phyloP scores from a whole-genome alignment of 768 basidiomycete species.

The Podaxis sp. region DNA sequence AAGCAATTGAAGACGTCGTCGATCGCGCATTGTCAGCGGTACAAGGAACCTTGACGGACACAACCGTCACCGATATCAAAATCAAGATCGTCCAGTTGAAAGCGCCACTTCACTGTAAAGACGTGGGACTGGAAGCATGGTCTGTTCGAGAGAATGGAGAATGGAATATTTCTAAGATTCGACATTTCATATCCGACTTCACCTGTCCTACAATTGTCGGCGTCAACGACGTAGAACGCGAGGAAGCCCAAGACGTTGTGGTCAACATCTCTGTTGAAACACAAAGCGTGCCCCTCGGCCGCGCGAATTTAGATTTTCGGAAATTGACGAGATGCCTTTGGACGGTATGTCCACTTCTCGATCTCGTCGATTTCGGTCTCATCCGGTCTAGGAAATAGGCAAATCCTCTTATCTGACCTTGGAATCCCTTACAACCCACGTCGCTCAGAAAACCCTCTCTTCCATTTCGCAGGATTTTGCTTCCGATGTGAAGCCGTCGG shows the following conservation, averaged over 20 bases:
- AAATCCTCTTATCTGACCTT: slow-evolving; percentile 50
- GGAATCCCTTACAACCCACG: slow-evolving; percentile 64
- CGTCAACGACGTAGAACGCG: slow-evolving; percentile 64
- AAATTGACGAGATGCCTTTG: slow-evolving; percentile 36
- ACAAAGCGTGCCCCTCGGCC: neutral
- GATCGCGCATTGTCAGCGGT: slow-evolving; percentile 36
- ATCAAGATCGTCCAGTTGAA: slow-evolving; percentile 49
- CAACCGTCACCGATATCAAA: slow-evolving; percentile 23
- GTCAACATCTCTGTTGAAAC: slow-evolving; percentile 38
- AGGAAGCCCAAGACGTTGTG: slow-evolving; percentile 59
- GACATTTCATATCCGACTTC: slow-evolving; percentile 38
- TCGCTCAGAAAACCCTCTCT: slow-evolving; percentile 48
- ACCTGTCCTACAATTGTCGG: slow-evolving; percentile 61
- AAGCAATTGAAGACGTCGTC: slow-evolving; percentile 47
- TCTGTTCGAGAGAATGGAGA: slow-evolving; percentile 17
- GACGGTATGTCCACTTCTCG: slow-evolving; percentile 25
- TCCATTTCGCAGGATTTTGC: slow-evolving; percentile 17
- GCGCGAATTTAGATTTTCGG: slow-evolving; percentile 34
- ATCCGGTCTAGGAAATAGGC: slow-evolving; percentile 11
- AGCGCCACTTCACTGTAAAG: slow-evolving; percentile 51
- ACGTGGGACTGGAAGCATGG: slow-evolving; percentile 39
- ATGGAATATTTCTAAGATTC: slow-evolving; percentile 23
- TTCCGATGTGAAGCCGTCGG: slow-evolving; percentile 23
- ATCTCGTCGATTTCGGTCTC: neutral
- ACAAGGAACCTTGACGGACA: slow-evolving; percentile 35